phyloP scores from a whole-genome alignment of 2,329 filamentous ascomycete genomes.

The Periconia digitata region DNA sequence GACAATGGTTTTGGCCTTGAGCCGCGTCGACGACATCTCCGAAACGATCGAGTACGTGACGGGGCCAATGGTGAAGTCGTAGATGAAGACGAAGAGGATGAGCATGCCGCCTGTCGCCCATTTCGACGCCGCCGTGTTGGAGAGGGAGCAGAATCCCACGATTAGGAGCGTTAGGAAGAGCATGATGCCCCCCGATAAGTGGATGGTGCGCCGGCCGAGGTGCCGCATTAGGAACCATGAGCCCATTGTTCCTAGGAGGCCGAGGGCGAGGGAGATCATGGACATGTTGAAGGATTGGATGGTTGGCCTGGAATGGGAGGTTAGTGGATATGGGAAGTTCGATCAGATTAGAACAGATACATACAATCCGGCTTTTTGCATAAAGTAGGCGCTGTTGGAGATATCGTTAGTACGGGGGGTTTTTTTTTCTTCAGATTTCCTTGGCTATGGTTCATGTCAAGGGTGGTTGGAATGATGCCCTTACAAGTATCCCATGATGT shows the following conservation, averaged over 20 bases:
- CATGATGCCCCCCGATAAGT: slow-evolving; percentile 65
- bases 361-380: slow-evolving; percentile 50
- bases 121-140: slow-evolving; percentile 48
- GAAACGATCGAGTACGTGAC: slow-evolving; percentile 86
- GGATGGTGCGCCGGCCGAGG: slow-evolving; percentile 73
- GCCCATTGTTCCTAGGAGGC: slow-evolving; percentile 76
- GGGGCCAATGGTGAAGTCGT: slow-evolving; percentile 82
- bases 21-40: slow-evolving; percentile 75
- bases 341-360: too few relatives aligned
- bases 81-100: slow-evolving; percentile 62
- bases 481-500: slow-evolving; percentile 47
- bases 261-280: slow-evolving; percentile 59
- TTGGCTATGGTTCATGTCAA: too few relatives aligned
- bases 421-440: too few relatives aligned
- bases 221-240: slow-evolving; percentile 82
- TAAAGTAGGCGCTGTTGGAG: slow-evolving; percentile 46
- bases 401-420: slow-evolving; percentile 13
- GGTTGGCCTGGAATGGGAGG: too few relatives aligned
- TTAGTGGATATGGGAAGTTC: too few relatives aligned
- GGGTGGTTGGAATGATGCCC: neutral
- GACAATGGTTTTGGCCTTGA: slow-evolving; percentile 86
- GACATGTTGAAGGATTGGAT: slow-evolving; percentile 48
- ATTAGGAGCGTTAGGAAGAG: slow-evolving; percentile 68
- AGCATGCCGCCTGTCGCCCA: slow-evolving; percentile 36
- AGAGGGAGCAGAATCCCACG: slow-evolving; percentile 76